Base-by-base conservation (phyloP, 768 basidiomycete species). In the Hericium coralloides region DNA sequence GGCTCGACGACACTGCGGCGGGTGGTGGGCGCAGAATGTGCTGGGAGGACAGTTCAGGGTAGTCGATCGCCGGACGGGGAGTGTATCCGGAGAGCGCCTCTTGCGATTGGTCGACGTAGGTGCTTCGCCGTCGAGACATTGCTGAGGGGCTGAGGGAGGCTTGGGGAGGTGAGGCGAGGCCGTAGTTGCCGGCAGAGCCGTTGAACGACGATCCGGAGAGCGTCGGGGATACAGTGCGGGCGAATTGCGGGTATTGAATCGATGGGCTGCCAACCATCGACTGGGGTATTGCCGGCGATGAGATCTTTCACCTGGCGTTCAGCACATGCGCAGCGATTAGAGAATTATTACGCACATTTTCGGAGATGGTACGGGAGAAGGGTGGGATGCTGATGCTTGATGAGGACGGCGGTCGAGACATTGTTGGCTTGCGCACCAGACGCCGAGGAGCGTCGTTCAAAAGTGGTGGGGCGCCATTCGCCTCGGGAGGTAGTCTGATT, bases 91-190 rank as follows among this genome's bases (percentile, higher is more conserved):
- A 45, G 31, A 83, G 66, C 4, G 84, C 79, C 64, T 86, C 79
- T 63, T 84, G 83, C 6, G 84, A 80, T 65, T 88, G 91, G 67
- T 93, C 90, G 49, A 91, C 73, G 65, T 84, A 92, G 60, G 93
- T 89, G 61, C 82, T 87, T 49, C 80, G 70, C 55, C 89, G 82
- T 56, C 89, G 79, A 5, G 89, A 77, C 4, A 92, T 74, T 5
- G 87, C 77, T 17, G 86, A 85, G 25, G 86, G 83, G 63, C 91
- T 91, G 60, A 92, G 84, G 26, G 92, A 91, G 10, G 90, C 91
- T 68, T 83, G 86, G 2, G 93, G 92, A 12, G 91, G 93, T 0
- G 88, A 74, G 31, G 72, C 72, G 49, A 73, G 58, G 17, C 67
- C 69, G 58, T 78, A 77, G 38, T 67, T 61, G 31, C 70, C 65